A percentile compares a stretch with the other conserved stretches of the same genome.
Conservation (phyloP, 179 eudicot genomes). For the Amaranthus tricolor region DNA sequence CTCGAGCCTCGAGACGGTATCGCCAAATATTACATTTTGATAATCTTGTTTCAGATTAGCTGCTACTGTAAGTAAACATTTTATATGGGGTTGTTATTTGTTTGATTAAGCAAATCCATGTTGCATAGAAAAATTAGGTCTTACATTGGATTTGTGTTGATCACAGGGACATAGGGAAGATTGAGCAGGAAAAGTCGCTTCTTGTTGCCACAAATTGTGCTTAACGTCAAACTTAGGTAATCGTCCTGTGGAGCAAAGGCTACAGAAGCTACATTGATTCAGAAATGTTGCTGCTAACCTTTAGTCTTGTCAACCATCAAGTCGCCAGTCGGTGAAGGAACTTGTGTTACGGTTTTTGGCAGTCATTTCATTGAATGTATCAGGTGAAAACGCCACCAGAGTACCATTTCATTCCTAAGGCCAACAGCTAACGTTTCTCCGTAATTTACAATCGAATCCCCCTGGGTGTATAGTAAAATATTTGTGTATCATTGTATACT, state of each 20-base stretch:
- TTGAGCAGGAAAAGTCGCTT: neutral
- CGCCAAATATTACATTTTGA: constrained; percentile 48
- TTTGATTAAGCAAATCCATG: neutral
- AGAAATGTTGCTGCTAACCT: neutral
- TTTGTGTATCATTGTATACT: too few species aligned
- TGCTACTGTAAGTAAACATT: neutral
- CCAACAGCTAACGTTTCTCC: too few species aligned
- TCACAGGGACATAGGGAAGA: neutral
- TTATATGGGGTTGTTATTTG: neutral
- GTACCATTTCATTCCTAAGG: neutral
- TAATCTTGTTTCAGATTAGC: constrained; percentile 53
- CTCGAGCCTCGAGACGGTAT: constrained; percentile 48
- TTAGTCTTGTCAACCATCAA: too few species aligned
- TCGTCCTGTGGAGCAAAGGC: neutral
- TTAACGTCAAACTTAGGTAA: neutral
- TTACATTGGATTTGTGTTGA: neutral
- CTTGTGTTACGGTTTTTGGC: neutral
- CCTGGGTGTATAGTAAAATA: too few species aligned
- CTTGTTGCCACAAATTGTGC: neutral
- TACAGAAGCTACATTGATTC: neutral
- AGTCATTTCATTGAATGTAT: neutral
- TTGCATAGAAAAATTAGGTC: neutral
- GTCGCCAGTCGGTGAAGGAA: too few species aligned
- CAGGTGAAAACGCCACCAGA: neutral
- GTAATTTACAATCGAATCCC: too few species aligned